Evolutionary conservation across 2,329 filamentous ascomycete species (phyloP).

Genomic region (Pseudocercospora musae): DNA sequence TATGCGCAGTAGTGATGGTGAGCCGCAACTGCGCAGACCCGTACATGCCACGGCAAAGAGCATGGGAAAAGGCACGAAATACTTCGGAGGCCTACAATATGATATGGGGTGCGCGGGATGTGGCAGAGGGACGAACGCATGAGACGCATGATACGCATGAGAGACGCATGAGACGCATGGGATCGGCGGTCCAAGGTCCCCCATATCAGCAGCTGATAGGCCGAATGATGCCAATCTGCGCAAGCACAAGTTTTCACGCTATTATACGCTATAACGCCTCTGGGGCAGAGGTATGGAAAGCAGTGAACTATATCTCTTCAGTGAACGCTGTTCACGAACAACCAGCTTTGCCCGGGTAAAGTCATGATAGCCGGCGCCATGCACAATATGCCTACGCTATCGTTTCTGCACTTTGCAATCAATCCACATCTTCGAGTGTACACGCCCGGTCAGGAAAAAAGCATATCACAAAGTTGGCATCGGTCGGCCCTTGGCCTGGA

Average conservation of each 20-base stretch:
- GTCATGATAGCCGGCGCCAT: neutral
- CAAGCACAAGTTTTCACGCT: neutral
- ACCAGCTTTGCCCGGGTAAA: neutral
- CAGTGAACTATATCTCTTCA: neutral
- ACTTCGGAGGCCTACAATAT: neutral
- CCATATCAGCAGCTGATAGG: neutral
- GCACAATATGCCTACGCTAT: neutral
- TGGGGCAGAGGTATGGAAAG: neutral
- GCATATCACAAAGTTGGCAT: neutral
- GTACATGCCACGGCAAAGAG: neutral
- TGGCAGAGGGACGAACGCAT: neutral
- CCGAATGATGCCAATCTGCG: neutral
- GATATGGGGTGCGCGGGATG: neutral
- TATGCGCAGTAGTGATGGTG: neutral
- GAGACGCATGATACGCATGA: neutral
- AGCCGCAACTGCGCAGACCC: neutral
- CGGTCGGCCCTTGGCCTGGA: neutral
- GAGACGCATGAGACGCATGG: neutral
- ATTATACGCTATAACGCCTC: neutral
- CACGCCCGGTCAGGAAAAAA: neutral
- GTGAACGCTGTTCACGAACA: neutral
- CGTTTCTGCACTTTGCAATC: neutral
- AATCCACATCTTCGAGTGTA: neutral
- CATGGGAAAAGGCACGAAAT: neutral
- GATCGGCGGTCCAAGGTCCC: neutral